Percentiles rank a stretch among this genome's conserved stretches.
phyloP scores from a whole-genome alignment of 75 land plant genomes.

The Sequoiadendron giganteum region DNA sequence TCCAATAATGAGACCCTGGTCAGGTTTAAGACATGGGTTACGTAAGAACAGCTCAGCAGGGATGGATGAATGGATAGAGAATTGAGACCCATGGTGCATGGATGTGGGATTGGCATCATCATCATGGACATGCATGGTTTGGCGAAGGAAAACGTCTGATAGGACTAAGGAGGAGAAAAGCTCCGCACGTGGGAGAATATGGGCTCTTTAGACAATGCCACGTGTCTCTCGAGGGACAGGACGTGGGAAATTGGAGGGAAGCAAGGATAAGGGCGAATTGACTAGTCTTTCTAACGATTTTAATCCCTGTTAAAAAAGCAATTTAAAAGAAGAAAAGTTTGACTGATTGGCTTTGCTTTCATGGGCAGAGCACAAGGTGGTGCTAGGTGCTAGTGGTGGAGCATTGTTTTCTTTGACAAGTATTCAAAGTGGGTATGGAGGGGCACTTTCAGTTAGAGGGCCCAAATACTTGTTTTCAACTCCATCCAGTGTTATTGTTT shows the following conservation, averaged over 20 bases:
- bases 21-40: no score
- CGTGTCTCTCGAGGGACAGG: constrained; percentile 8
- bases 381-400: not conserved
- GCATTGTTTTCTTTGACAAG: not conserved
- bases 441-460: not conserved
- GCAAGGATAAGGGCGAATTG: not conserved
- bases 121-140: not conserved
- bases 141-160: not conserved
- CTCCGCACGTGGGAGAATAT: constrained; percentile 12
- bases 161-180: not conserved
- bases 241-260: constrained; percentile 13
- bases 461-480: not conserved
- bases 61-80: not conserved
- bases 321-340: not conserved
- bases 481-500: not conserved
- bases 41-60: no score
- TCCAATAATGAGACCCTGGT: no score
- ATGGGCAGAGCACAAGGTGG: not conserved
- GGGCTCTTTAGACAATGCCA: not conserved
- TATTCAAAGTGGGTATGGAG: not conserved
- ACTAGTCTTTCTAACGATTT: not conserved
- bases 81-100: not conserved
- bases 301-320: not conserved
- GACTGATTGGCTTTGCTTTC: not conserved
- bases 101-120: not conserved